Base-by-base conservation (phyloP, 2,329 filamentous ascomycete species). In the Graphiopsis chlorocephala region DNA sequence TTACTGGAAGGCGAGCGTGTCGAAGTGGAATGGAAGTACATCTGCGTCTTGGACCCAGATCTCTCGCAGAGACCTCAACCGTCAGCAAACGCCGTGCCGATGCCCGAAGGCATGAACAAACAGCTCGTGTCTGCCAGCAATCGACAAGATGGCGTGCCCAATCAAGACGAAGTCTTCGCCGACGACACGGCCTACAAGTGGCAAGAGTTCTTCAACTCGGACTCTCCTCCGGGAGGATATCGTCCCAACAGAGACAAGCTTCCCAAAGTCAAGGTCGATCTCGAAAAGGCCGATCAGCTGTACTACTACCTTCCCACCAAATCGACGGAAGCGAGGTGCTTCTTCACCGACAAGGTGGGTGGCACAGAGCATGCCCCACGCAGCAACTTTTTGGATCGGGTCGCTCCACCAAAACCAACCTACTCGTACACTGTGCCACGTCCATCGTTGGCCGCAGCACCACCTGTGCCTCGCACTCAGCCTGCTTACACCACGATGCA, bases 261-360 rank as follows among this genome's bases (percentile, higher is more conserved):
- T 33, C 82, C 85, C 26, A 87, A 91, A 75, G 84, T 83, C 73
- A 90, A 88, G 77, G 81, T 96, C 65, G 87, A 96, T 72, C 77
- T 97, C 10, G 78, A 78, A 66, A 91, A 90, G 74, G 83, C 88
- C 17, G 86, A 94, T 67, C 89, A 91, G 74, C 77, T 97, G 20
- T 98, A 93, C 92, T 86, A 92, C 79, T 98, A 97, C 76, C 84
- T 99, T 66, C 92, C 92, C 33, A 87, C 87, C 75, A 86, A 85
- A 23, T 98, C 94, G 25, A 97, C 94, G 7, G 94, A 98, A 73
- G 90, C 92, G 62, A 93, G 89, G 76, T 89, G 93, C 28, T 92
- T 96, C 75, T 99, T 95, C 78, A 96, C 93, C 4, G 91, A 95
- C 72, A 88, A 96, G 78, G 86, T 85, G 50, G 80, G 78, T 65